Evolutionary conservation across 2,329 filamentous ascomycete species (phyloP).

Genomic region (Cladophialophora immunda): DNA sequence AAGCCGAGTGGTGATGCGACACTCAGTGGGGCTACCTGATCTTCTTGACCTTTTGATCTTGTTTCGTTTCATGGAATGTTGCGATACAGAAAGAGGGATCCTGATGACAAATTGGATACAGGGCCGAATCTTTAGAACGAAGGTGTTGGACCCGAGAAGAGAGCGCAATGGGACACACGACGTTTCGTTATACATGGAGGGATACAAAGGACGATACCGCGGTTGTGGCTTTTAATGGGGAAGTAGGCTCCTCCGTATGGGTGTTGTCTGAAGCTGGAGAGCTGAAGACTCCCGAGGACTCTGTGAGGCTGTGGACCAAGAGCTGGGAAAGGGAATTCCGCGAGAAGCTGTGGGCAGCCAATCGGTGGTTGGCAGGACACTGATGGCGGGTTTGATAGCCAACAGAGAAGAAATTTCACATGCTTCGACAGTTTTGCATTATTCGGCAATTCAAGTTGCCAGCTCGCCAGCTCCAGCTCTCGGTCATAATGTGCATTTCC

Average conservation of each 20-base stretch:
- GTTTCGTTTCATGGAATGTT: conserved; percentile 13
- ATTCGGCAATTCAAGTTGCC: conserved; percentile 1
- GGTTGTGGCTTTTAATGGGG: background rate
- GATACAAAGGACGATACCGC: background rate
- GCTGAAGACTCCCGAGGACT: background rate
- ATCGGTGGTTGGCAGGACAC: conserved; percentile 10
- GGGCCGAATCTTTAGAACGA: conserved; percentile 33
- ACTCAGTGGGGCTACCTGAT: conserved; percentile 42
- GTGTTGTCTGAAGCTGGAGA: background rate
- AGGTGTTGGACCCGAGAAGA: background rate
- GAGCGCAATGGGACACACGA: background rate
- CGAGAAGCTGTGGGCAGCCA: conserved; percentile 8
- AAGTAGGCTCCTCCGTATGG: background rate
- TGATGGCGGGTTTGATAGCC: background rate
- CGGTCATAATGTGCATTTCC: background rate
- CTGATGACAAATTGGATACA: conserved; percentile 30
- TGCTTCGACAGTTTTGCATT: conserved; percentile 11
- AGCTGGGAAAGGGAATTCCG: background rate
- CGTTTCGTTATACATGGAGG: background rate
- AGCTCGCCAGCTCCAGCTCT: background rate
- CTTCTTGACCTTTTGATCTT: conserved; percentile 16
- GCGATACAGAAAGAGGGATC: conserved; percentile 22
- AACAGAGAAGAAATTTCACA: conserved; percentile 29
- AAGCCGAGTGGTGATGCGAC: conserved; percentile 35
- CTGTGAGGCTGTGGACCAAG: background rate